Evolutionary conservation across 2,329 filamentous ascomycete genomes (phyloP), one percentile per base, ranked within the genome.

Genomic region (Aschersonia sp.): DNA sequence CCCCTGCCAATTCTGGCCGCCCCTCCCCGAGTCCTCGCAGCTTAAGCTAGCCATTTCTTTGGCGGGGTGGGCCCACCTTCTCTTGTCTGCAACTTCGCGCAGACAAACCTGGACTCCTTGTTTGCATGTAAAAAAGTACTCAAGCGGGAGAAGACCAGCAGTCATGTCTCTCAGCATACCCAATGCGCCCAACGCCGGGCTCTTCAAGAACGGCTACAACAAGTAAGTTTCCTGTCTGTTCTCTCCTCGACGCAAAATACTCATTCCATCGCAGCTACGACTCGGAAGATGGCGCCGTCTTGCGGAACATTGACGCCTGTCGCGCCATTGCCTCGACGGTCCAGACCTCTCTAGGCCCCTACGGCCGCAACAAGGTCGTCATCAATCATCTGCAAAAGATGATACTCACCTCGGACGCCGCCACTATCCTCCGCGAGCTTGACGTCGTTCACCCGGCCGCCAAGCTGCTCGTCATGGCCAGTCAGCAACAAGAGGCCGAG

Each of bases 301-400:
- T 97, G 55, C 89, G 92, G 63, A 98, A 98, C 69, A 97, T 98
- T 70, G 94, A 98, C 64, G 92, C 94, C 65, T 98, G 92, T 74
- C 81, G 89, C 55, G 87, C 92, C 56, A 97, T 98, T 68, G 82
- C 92, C 50, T 86, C 85, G 60, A 98, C 92, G 47, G 92, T 98
- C 45, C 89, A 95, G 74, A 97, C 92, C 49, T 97, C 92, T 44
- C 78, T 98, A 38, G 94, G 92, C 47, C 92, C 92, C 51, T 96
- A 95, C 69, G 92, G 92, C 61, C 86, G 92, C 69, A 98, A 98
- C 77, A 98, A 98, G 75, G 89, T 98, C 63, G 88, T 98, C 72
- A 97, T 98, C 76, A 98, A 98, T 75, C 94, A 98, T 72, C 77
- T 98, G 53, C 88, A 95, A 69, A 98, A 98, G 77, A 96, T 98